Evolutionary conservation across 2,329 filamentous ascomycete species (phyloP).

Genomic region (Botrytis pseudocinerea): DNA sequence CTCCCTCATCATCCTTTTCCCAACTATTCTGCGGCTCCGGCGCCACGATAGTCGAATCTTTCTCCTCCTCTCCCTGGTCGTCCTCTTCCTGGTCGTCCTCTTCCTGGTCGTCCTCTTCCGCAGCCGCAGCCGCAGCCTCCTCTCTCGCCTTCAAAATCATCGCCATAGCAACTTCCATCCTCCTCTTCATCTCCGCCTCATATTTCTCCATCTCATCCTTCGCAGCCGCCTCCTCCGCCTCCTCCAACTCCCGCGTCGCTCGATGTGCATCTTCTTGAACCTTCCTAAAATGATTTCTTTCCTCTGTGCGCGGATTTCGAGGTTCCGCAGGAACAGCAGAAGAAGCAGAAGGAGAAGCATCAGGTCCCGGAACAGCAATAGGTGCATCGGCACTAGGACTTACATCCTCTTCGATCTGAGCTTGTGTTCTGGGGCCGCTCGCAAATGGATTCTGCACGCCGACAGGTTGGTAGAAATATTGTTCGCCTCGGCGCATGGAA

Average conservation of each 20-base stretch:
- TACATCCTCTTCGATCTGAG: neutral
- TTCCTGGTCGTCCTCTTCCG: too few species aligned
- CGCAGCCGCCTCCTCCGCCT: neutral
- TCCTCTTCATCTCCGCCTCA: neutral
- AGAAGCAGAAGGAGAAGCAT: too few species aligned
- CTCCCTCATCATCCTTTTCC: neutral
- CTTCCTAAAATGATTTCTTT: too few species aligned
- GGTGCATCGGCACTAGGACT: neutral
- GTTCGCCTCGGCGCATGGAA: too few species aligned
- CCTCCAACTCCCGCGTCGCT: neutral
- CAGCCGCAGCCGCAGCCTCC: too few species aligned
- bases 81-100: too few species aligned
- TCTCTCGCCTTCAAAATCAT: neutral
- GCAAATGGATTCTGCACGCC: neutral
- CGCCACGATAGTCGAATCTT: neutral
- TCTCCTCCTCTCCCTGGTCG: accelerated
- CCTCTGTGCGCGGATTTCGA: too few species aligned
- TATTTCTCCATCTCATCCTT: neutral
- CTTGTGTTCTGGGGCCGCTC: accelerated
- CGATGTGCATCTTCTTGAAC: too few species aligned
- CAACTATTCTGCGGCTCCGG: neutral
- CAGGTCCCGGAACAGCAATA: too few species aligned
- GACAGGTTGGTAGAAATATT: neutral
- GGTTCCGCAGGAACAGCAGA: too few species aligned
- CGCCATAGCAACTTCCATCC: neutral